These are phyloP conservation scores for Cardamine occulta DNA, from an alignment of 345 rosid genomes.

Conservation along the genomic window DNA sequence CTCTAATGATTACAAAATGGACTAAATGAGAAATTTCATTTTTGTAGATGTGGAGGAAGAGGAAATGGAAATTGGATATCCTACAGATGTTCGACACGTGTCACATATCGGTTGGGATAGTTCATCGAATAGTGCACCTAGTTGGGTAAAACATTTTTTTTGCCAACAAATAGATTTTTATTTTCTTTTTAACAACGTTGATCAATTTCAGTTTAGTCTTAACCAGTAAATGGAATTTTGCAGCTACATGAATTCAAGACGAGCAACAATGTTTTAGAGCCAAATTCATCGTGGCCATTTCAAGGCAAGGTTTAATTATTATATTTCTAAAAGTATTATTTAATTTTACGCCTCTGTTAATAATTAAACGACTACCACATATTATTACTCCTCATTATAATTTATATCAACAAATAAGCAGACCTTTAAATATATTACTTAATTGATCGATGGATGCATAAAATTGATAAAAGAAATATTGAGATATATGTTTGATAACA, in stretches of 20 bases:
- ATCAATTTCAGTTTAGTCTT: constrained; percentile 18
- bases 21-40: constrained; percentile 21
- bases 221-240: constrained; percentile 6
- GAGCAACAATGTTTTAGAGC: constrained; percentile 51
- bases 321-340: neutral
- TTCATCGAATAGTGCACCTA: constrained; percentile 69
- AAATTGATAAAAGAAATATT: neutral
- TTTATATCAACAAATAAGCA: neutral
- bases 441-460: constrained; percentile 4
- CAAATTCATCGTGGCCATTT: constrained; percentile 71
- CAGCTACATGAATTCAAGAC: constrained; percentile 81
- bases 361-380: neutral
- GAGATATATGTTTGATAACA: neutral
- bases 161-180: neutral
- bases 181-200: neutral
- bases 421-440: neutral
- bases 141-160: constrained; percentile 68
- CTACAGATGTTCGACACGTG: constrained; percentile 93
- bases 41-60: constrained; percentile 59
- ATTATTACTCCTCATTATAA: neutral
- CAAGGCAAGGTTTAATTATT: constrained; percentile 55
- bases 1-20: constrained; percentile 16
- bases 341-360: neutral
- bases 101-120: constrained; percentile 97
- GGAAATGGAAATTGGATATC: constrained; percentile 91